Evolutionary conservation across 352 stramenopile genomes (phyloP), one percentile per base, ranked within the genome.

Genomic region (Blastocystis sp.): DNA sequence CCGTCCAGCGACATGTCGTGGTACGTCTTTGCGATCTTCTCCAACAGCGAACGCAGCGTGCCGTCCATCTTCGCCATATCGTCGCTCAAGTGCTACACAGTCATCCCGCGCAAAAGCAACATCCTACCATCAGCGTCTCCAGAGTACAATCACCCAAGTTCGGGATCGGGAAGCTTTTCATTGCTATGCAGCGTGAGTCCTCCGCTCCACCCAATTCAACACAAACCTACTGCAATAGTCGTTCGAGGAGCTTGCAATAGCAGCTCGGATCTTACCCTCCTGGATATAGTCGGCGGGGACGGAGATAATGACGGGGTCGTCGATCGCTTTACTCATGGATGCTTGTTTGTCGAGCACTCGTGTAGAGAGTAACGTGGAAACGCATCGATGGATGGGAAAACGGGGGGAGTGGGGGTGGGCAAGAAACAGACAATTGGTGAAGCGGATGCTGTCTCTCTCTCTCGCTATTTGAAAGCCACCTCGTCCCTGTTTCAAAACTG

Each of bases 291-390:
- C 69, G 19, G 69, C 28, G 34, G 28, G 28, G 28, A 34, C 28
- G 28, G 28, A 34, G 28, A 34, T 34, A 34, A 81, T 56, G 23
- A 81, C 34, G 34, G 71, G 71, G 38, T 81, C 71, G 41, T 81
- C 71, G 48, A 81, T 81, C 2, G 71, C 14, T 67, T 81, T 81
- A 48, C 74, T 84, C 74, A 84, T 84, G 34, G 74, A n/a, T 84
- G n/a, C 66, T 41, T 59, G 9, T 84, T 56, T 84, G 34, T 17
- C 59, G 19, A 56, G 48, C 14, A 17, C 5, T 56, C 48, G 48
- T 14, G 48, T 56, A 14, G 48, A 7, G 48, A 56, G 48, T 14
- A 66, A 53, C 10, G 28, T 34, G 74, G 74, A 84, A 84, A 84
- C 28, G 74, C 66, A 38, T 45, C 64, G 45, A 41, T 23, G n/a